Evolutionary conservation across 495 filamentous ascomycete species (phyloP).

Genomic region (Daldinia loculata): DNA sequence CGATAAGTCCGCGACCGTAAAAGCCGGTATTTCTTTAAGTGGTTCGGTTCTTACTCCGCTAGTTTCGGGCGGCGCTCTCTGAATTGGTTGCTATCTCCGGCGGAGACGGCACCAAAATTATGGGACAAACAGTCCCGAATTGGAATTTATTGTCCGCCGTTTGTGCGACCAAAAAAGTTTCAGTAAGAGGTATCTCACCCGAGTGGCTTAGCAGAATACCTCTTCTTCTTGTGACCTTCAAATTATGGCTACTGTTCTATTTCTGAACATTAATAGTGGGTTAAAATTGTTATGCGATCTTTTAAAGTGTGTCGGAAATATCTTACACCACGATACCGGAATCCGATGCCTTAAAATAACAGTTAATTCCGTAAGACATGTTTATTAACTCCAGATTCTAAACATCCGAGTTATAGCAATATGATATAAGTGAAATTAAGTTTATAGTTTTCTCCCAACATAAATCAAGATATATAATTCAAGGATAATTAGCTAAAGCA

Average conservation of each 20-base stretch:
- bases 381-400: neutral
- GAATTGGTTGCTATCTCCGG: neutral
- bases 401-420: neutral
- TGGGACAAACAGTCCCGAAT: neutral
- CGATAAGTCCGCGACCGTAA: conserved; percentile 26
- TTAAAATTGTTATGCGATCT: neutral
- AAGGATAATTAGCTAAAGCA: neutral
- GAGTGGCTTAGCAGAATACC: neutral
- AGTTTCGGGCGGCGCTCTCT: neutral
- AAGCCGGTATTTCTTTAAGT: neutral
- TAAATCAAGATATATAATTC: neutral
- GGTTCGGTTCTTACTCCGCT: neutral
- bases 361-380: neutral
- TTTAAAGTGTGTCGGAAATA: neutral
- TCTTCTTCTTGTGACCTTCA: neutral
- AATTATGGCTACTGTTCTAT: neutral
- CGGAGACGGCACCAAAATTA: neutral
- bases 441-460: neutral
- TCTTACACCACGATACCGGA: neutral
- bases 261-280: neutral
- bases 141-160: neutral
- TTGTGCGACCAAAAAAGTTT: neutral
- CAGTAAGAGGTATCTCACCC: neutral
- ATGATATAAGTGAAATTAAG: neutral
- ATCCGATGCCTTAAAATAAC: neutral